Conservation (phyloP, 2,329 filamentous ascomycete genomes). For the Trichoderma asperellum region DNA sequence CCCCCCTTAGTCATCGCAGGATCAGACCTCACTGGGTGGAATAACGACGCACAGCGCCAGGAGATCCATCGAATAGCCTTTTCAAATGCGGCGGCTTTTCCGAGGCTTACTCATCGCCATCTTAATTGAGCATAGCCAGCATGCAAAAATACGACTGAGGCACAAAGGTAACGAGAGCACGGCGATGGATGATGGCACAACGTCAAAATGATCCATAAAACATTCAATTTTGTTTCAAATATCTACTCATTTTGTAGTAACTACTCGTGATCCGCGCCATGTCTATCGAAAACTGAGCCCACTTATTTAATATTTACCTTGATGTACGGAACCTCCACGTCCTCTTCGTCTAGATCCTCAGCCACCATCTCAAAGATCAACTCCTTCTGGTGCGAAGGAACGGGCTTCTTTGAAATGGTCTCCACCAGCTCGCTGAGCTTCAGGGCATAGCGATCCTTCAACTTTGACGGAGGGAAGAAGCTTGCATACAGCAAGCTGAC, state of each 20-base stretch:
- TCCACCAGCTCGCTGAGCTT: constrained; percentile 90
- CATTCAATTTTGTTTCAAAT: neutral
- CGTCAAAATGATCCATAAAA: neutral
- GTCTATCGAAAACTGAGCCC: constrained; percentile 15
- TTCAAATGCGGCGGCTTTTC: neutral
- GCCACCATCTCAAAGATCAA: constrained; percentile 96
- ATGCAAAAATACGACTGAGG: neutral
- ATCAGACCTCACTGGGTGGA: neutral
- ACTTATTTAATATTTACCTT: constrained; percentile 71
- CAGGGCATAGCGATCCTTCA: constrained; percentile 79
- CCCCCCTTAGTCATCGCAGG: constrained; percentile 13
- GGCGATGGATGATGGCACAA: neutral
- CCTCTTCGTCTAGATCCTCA: constrained; percentile 85
- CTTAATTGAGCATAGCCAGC: neutral
- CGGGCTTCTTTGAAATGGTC: constrained; percentile 86
- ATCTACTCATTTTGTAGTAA: constrained; percentile 18
- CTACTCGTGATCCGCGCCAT: constrained; percentile 1
- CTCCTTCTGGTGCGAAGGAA: constrained; percentile 90
- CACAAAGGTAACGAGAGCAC: neutral
- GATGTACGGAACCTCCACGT: constrained; percentile 96
- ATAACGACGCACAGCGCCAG: neutral
- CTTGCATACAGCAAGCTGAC: constrained; percentile 92
- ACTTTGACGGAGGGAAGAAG: constrained; percentile 80
- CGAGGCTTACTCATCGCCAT: neutral
- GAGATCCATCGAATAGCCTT: neutral